A percentile compares a stretch with the other conserved stretches of the same genome.
Conservation (phyloP, 2,329 filamentous ascomycete genomes). For the Trichoderma koningiopsis region DNA sequence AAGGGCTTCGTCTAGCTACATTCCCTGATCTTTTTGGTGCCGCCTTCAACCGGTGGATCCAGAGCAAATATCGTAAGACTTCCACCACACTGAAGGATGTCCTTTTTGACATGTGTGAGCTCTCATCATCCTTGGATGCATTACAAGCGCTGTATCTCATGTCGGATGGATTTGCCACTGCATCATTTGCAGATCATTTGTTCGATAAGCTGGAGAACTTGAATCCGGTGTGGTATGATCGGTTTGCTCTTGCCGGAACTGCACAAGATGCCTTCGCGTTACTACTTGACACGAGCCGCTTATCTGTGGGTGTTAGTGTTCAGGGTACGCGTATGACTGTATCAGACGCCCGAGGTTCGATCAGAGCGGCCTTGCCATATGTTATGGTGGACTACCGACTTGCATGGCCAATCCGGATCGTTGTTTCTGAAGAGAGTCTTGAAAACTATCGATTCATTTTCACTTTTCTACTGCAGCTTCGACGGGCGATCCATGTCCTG, state of each 20-base stretch:
- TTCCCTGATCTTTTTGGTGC: conserved; percentile 74
- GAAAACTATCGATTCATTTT: conserved; percentile 71
- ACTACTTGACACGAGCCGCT: conserved; percentile 59
- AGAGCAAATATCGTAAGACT: conserved; percentile 70
- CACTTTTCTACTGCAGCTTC: conserved; percentile 75
- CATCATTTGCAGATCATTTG: conserved; percentile 66
- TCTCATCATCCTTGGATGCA: conserved; percentile 65
- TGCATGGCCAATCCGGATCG: conserved; percentile 67
- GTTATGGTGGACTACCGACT: conserved; percentile 71
- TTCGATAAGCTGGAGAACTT: conserved; percentile 73
- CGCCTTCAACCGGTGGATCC: conserved; percentile 75
- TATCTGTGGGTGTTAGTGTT: conserved; percentile 59
- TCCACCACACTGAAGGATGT: conserved; percentile 65
- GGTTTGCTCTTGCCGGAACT: conserved; percentile 76
- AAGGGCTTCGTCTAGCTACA: conserved; percentile 55
- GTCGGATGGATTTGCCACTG: conserved; percentile 69
- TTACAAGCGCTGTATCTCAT: conserved; percentile 76
- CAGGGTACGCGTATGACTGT: conserved; percentile 46
- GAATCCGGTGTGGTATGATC: conserved; percentile 71
- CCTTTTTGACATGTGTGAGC: conserved; percentile 68
- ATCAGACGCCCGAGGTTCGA: conserved; percentile 56
- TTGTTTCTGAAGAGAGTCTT: conserved; percentile 68
- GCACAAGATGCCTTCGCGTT: conserved; percentile 70
- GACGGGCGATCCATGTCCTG: conserved; percentile 69
- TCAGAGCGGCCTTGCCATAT: conserved; percentile 58